A percentile compares a stretch with the other conserved stretches of the same genome.
phyloP scores from a whole-genome alignment of 352 stramenopile genomes.

The Phytophthora pseudosyringae region DNA sequence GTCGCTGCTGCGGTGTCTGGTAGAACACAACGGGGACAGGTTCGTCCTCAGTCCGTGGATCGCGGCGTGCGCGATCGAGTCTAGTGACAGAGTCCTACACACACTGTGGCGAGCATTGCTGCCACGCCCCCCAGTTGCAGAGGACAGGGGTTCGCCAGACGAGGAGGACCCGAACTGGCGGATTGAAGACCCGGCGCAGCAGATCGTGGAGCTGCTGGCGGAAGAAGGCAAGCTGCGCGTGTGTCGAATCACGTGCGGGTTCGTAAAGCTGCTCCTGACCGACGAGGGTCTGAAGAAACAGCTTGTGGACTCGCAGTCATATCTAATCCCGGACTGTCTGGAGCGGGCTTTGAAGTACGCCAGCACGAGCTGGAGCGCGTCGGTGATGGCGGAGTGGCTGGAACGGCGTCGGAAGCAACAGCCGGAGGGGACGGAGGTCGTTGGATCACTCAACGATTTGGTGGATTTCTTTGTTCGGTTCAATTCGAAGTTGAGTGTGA shows the following conservation, averaged over 20 bases:
- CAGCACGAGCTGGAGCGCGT: slow-evolving; percentile 45
- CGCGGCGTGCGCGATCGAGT: slow-evolving; percentile 60
- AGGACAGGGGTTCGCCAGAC: slow-evolving; percentile 9
- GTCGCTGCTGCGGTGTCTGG: slow-evolving; percentile 74
- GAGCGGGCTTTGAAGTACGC: slow-evolving; percentile 54
- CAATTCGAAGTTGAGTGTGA: slow-evolving; percentile 57
- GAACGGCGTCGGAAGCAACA: slow-evolving; percentile 31
- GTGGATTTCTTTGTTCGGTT: slow-evolving; percentile 52
- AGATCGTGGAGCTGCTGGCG: slow-evolving; percentile 60
- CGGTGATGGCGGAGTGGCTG: slow-evolving; percentile 43
- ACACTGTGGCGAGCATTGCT: slow-evolving; percentile 60
- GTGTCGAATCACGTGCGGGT: slow-evolving; percentile 48
- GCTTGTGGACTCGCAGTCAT: slow-evolving; percentile 36
- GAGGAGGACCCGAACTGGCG: slow-evolving; percentile 40
- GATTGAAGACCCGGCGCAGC: slow-evolving; percentile 47
- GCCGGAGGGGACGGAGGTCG: neutral
- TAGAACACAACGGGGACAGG: slow-evolving; percentile 79
- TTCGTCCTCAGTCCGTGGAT: slow-evolving; percentile 82
- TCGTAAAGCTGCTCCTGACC: slow-evolving; percentile 49
- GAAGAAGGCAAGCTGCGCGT: slow-evolving; percentile 52
- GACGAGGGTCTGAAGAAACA: slow-evolving; percentile 39
- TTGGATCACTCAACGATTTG: slow-evolving; percentile 37
- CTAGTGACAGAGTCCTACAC: slow-evolving; percentile 59
- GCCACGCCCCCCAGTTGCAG: slow-evolving; percentile 9
- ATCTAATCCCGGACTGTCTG: slow-evolving; percentile 55